Conservation (phyloP, 805 yeast genomes). For the Spathaspora sp. region DNA sequence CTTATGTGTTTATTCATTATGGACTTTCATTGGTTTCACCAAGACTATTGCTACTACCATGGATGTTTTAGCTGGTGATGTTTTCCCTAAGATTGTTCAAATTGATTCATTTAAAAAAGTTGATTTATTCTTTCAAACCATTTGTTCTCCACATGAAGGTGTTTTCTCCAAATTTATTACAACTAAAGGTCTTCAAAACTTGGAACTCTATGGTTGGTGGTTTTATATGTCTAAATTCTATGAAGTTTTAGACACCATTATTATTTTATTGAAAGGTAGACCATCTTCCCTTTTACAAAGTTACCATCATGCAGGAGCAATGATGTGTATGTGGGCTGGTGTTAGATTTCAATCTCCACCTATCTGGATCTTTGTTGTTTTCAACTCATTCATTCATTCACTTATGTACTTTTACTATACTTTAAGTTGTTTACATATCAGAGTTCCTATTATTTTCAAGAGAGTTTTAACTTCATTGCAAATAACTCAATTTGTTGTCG, state of each 20-base stretch:
- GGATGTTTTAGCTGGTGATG: constrained; percentile 15
- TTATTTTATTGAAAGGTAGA: constrained; percentile 64
- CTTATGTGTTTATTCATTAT: constrained; percentile 61
- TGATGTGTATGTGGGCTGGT: constrained; percentile 81
- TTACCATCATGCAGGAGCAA: constrained; percentile 78
- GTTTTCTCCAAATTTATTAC: constrained; percentile 37
- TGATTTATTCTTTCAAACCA: constrained; percentile 54
- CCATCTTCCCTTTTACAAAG: constrained; percentile 66
- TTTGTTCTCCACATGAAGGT: constrained; percentile 59
- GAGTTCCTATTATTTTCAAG: constrained; percentile 56
- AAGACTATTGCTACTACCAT: constrained; percentile 44
- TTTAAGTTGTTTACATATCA: constrained; percentile 53
- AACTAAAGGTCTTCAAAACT: constrained; percentile 25
- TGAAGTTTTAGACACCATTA: constrained; percentile 66
- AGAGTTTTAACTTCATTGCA: constrained; percentile 62
- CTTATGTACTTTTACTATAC: constrained; percentile 72
- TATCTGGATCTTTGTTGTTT: constrained; percentile 76
- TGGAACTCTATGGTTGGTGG: constrained; percentile 58
- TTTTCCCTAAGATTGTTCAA: constrained; percentile 5
- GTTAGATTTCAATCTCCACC: constrained; percentile 68
- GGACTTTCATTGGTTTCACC: constrained; percentile 70
- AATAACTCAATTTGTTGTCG: constrained; percentile 63
- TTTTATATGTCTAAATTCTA: constrained; percentile 70
- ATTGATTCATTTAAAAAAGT: constrained; percentile 3
- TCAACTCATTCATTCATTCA: constrained; percentile 75